Percentiles rank a stretch among this genome's conserved stretches.
Evolutionary conservation across 169 alveolate genomes (phyloP).

Genomic region (Neospora caninum): DNA sequence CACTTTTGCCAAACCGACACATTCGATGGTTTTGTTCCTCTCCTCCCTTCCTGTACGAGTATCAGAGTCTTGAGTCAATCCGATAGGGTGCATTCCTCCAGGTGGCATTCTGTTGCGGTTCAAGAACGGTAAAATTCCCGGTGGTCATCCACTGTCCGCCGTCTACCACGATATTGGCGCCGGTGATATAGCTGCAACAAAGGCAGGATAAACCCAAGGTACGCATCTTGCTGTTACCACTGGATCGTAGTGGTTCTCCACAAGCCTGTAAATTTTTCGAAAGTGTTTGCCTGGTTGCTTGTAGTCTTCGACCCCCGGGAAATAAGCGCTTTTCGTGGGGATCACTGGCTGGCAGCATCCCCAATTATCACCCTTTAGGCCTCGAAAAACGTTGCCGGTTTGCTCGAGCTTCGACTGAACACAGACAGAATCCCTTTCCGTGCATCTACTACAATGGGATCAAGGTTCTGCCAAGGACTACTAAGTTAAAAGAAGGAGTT

Average conservation of each 20-base stretch:
- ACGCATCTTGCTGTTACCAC: background rate
- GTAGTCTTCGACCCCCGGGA: background rate
- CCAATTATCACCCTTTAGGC: too few relatives aligned
- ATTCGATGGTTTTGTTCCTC: too few relatives aligned
- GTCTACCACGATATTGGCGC: slow-evolving; percentile 84
- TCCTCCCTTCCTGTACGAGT: background rate
- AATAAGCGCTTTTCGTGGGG: background rate
- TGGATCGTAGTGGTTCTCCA: background rate
- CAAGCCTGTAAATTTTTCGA: too few relatives aligned
- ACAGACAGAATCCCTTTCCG: too few relatives aligned
- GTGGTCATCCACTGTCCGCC: slow-evolving; percentile 81
- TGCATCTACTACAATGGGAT: too few relatives aligned
- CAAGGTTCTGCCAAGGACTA: too few relatives aligned
- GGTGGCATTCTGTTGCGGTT: slow-evolving; percentile 1
- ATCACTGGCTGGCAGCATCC: too few relatives aligned
- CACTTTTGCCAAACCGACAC: too few relatives aligned
- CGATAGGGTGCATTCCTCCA: slow-evolving; percentile 32
- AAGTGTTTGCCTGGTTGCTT: too few relatives aligned
- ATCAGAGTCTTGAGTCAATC: background rate
- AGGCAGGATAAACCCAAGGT: background rate
- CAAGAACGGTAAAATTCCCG: slow-evolving; percentile 31
- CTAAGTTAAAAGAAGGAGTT: too few relatives aligned
- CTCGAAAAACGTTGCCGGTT: too few relatives aligned
- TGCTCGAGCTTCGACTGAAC: too few relatives aligned
- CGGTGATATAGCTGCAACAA: slow-evolving; percentile 76